Evolutionary conservation across 768 basidiomycete genomes (phyloP), one percentile per base, ranked within the genome.

Genomic region (Dioszegia hungarica): DNA sequence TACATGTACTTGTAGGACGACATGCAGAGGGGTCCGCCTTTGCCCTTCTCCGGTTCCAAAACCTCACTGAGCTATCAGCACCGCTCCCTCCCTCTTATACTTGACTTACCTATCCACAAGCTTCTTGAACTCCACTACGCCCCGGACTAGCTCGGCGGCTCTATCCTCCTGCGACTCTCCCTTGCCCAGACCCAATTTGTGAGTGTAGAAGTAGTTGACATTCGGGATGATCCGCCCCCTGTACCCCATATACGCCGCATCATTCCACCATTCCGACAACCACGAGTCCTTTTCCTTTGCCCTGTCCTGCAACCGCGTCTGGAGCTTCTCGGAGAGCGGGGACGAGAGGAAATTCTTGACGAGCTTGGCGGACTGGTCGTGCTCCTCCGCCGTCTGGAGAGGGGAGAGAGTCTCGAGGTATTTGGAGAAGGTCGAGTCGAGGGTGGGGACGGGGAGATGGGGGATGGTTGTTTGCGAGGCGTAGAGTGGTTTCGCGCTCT

Each of bases 241-340:
- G 73, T 92, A 97, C 4, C 84, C 81, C 66, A 92, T 80, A 69
- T 95, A 97, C 0, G 93, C 93, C 4, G 76, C 83, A 33, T 95
- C 90, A 77, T 98, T 93, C 94, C 94, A 99, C 95, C 95, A 99
- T 49, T 94, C 90, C 44, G 83, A 82, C n/a, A 99, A 81, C 95
- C 95, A 99, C 79, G 82, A 92, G 34, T 81, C 79, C 41, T 78
- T 82, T 15, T 62, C 71, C 24, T 83, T 57, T 17, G 91, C 90
- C 1, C 92, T 83, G 15, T 51, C 34, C 31, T 89, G 81, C 31
- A 98, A 81, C 2, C 95, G 81, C 33, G 79, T 75, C 77, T 98
- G 94, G 12, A 98, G 82, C 54, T 84, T 82, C 15, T 81, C 80
- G 1, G 84, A 85, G 50, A 84, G 82, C 0, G 86, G 82, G 0